phyloP scores from a whole-genome alignment of 75 land plant genomes.

The Larix kaempferi region DNA sequence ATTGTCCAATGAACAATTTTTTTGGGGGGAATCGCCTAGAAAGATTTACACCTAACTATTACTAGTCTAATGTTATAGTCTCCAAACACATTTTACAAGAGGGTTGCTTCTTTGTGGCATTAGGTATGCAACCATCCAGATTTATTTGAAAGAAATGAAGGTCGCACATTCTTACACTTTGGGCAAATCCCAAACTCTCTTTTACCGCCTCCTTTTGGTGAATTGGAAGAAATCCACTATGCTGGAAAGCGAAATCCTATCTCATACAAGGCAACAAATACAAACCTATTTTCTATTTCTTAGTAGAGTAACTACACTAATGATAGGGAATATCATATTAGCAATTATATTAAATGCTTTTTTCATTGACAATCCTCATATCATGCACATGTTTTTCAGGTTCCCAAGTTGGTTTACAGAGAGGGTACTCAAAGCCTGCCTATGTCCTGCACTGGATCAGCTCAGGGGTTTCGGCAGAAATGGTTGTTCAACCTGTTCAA shows the following conservation, averaged over 20 bases:
- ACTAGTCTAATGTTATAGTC: too few species aligned
- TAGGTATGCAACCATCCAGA: slow-evolving; percentile 99
- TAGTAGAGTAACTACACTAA: too few species aligned
- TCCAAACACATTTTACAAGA: too few species aligned
- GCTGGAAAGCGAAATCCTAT: slow-evolving; percentile 80
- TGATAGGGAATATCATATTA: too few species aligned
- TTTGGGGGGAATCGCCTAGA: too few species aligned
- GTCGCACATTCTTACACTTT: slow-evolving; percentile 78
- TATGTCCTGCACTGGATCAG: slow-evolving; percentile 20
- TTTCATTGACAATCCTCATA: too few species aligned
- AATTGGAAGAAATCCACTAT: slow-evolving; percentile 73
- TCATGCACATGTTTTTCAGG: slow-evolving; percentile 25
- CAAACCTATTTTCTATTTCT: too few species aligned
- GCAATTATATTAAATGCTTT: too few species aligned
- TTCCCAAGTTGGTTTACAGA: slow-evolving; percentile 77
- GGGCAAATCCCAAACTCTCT: slow-evolving; percentile 64
- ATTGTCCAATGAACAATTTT: too few species aligned
- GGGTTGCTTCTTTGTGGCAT: too few species aligned
- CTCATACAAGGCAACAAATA: slow-evolving; percentile 56
- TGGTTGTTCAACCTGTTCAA: slow-evolving; percentile 52
- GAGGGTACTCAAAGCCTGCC: slow-evolving; percentile 14
- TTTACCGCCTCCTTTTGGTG: slow-evolving; percentile 89
- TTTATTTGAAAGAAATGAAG: slow-evolving; percentile 96
- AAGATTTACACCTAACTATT: too few species aligned
- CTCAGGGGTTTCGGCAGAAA: slow-evolving; percentile 42